Conservation (phyloP, 148 eudicot species). For the Nepenthes gracilis region DNA sequence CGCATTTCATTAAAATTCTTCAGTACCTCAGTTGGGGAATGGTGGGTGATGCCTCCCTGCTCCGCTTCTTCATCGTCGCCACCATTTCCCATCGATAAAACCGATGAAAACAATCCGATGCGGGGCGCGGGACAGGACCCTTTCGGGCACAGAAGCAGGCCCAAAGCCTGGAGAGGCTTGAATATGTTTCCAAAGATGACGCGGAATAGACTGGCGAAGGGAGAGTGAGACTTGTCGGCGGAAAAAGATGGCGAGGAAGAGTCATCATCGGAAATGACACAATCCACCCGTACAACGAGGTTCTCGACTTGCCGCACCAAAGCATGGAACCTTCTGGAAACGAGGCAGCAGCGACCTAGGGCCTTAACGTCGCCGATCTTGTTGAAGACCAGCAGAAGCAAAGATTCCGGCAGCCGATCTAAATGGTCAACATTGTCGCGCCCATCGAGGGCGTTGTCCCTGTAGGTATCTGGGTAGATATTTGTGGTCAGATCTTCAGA, state of each 20-base stretch:
- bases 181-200: slow-evolving; percentile 30
- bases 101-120: background rate
- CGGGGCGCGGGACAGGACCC: slow-evolving; percentile 11
- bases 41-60: slow-evolving; percentile 51
- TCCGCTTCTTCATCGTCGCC: slow-evolving; percentile 25
- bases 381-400: slow-evolving; percentile 70
- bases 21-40: slow-evolving; percentile 76
- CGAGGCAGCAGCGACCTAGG: slow-evolving; percentile 69
- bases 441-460: too few species aligned
- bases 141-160: slow-evolving; percentile 31
- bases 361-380: slow-evolving; percentile 75
- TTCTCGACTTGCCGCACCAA: slow-evolving; percentile 67
- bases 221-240: slow-evolving; percentile 39
- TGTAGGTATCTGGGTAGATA: too few species aligned
- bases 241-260: slow-evolving; percentile 19
- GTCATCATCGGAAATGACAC: slow-evolving; percentile 77
- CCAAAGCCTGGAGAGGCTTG: slow-evolving; percentile 52
- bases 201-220: slow-evolving; percentile 31
- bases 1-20: slow-evolving; percentile 58
- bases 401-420: slow-evolving; percentile 65
- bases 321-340: slow-evolving; percentile 54
- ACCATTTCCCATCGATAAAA: slow-evolving; percentile 17
- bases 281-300: slow-evolving; percentile 69
- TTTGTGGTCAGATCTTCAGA: too few species aligned
- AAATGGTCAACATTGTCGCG: slow-evolving; percentile 36